Percentiles rank a stretch among this genome's conserved stretches.
Conservation (phyloP, 495 filamentous ascomycete species). For the Bryoglossum gracile region DNA sequence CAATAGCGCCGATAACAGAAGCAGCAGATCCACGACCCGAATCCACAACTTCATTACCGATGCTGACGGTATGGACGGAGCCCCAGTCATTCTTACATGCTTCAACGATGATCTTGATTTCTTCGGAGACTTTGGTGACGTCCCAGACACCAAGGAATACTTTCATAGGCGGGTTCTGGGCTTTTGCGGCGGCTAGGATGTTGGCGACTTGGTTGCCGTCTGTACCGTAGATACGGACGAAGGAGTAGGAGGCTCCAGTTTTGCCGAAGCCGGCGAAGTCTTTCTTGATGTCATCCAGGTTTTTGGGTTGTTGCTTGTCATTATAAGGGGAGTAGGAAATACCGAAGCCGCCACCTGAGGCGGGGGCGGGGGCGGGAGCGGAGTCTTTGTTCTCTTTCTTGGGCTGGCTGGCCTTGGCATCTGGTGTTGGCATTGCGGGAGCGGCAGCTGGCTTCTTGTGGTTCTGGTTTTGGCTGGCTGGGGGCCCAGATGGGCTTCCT, state of each 20-base stretch:
- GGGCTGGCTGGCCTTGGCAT: no score
- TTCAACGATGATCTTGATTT: conserved; percentile 44
- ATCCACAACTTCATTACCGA: conserved; percentile 81
- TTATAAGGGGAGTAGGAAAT: conserved; percentile 74
- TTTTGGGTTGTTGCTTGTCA: conserved; percentile 57
- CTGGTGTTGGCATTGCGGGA: not conserved
- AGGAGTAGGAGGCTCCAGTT: conserved; percentile 47
- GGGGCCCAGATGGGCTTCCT: not conserved
- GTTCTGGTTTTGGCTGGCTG: conserved; percentile 1
- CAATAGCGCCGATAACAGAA: conserved; percentile 48
- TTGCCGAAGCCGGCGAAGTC: conserved; percentile 53
- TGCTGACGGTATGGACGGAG: conserved; percentile 57
- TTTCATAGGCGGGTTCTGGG: conserved; percentile 53
- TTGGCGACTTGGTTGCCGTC: conserved; percentile 66
- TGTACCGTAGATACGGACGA: conserved; percentile 72
- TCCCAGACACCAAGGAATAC: conserved; percentile 70
- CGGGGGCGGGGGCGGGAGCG: conserved; percentile 7
- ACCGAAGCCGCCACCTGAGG: conserved; percentile 34
- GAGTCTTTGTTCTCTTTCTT: no score
- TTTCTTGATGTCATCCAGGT: conserved; percentile 46
- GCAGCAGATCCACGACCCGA: conserved; percentile 42
- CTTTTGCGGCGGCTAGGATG: conserved; percentile 51
- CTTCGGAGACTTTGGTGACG: conserved; percentile 45
- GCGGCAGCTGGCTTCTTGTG: not conserved
- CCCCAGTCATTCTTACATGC: conserved; percentile 50